phyloP scores from a whole-genome alignment of 148 eudicot species.

The Polygonum maritimum region DNA sequence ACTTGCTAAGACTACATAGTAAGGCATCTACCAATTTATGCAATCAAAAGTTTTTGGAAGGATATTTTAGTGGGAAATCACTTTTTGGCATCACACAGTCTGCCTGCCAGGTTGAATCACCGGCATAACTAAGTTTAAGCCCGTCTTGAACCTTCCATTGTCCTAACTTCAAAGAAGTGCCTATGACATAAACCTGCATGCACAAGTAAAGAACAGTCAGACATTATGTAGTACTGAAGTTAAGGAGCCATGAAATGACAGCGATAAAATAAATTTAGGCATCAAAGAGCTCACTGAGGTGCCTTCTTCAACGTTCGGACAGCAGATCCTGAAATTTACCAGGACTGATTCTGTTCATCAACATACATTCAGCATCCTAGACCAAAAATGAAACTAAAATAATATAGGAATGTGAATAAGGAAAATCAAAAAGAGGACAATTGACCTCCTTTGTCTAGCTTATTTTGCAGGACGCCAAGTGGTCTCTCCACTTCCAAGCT shows the following conservation, averaged over 20 bases:
- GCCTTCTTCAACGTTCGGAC: constrained; percentile 72
- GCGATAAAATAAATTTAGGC: neutral
- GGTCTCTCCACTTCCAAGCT: constrained; percentile 47
- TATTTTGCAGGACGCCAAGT: constrained; percentile 44
- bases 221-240: neutral
- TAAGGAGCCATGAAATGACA: neutral
- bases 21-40: neutral
- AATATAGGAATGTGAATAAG: constrained; percentile 2
- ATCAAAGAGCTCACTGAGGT: constrained; percentile 51
- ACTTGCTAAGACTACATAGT: neutral
- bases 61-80: constrained; percentile 92
- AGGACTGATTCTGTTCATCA: constrained; percentile 55
- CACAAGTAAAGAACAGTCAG: constrained; percentile 1
- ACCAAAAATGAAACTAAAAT: neutral
- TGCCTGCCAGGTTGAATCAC: constrained; percentile 82
- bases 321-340: constrained; percentile 74
- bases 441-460: constrained; percentile 48
- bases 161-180: constrained; percentile 70
- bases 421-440: constrained; percentile 5
- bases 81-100: constrained; percentile 55
- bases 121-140: constrained; percentile 66
- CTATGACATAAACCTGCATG: constrained; percentile 77
- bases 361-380: constrained; percentile 10
- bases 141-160: constrained; percentile 68
- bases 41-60: constrained; percentile 25